Percentiles rank a stretch among this genome's conserved stretches.
Conservation (phyloP, 2,329 filamentous ascomycete species). For the Penicillium sp. region DNA sequence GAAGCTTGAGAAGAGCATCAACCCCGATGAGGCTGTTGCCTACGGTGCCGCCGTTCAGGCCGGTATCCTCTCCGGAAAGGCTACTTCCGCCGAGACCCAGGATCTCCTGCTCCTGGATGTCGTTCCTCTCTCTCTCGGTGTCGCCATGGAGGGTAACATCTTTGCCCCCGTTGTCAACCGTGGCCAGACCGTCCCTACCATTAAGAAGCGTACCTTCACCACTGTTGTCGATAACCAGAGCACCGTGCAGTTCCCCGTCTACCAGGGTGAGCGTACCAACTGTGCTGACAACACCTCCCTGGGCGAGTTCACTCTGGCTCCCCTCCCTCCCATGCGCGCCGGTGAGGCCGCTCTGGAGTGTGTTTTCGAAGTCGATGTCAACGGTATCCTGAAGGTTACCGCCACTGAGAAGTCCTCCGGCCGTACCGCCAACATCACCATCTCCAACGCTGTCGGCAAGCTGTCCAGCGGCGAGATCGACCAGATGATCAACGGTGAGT, state of each 20-base stretch:
- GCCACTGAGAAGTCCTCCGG: slow-evolving; percentile 99
- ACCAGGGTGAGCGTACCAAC: slow-evolving; percentile 95
- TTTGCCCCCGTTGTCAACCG: slow-evolving; percentile 91
- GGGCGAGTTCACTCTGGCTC: slow-evolving; percentile 94
- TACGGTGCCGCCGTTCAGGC: slow-evolving; percentile 99
- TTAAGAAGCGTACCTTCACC: slow-evolving; percentile 90
- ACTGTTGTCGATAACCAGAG: slow-evolving; percentile 70
- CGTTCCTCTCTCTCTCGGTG: slow-evolving; percentile 93
- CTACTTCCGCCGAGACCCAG: slow-evolving; percentile 88
- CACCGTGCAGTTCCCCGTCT: slow-evolving; percentile 89
- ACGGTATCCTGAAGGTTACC: slow-evolving; percentile 99
- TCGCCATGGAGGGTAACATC: slow-evolving; percentile 99
- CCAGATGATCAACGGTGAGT: slow-evolving; percentile 86
- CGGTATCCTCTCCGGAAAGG: slow-evolving; percentile 98
- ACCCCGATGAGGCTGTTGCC: slow-evolving; percentile 98
- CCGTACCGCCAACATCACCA: slow-evolving; percentile 98
- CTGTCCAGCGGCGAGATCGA: slow-evolving; percentile 93
- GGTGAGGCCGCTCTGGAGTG: slow-evolving; percentile 96
- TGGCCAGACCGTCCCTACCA: slow-evolving; percentile 73
- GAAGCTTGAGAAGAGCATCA: slow-evolving; percentile 99
- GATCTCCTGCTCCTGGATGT: slow-evolving; percentile 97
- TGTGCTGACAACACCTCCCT: slow-evolving; percentile 98
- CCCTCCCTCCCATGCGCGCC: slow-evolving; percentile 83
- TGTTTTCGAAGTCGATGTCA: slow-evolving; percentile 99
- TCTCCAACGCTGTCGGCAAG: slow-evolving; percentile 99